Evolutionary conservation across 2,329 filamentous ascomycete species (phyloP), one percentile per base, ranked within the genome.

Genomic region (Phoma sp.): DNA sequence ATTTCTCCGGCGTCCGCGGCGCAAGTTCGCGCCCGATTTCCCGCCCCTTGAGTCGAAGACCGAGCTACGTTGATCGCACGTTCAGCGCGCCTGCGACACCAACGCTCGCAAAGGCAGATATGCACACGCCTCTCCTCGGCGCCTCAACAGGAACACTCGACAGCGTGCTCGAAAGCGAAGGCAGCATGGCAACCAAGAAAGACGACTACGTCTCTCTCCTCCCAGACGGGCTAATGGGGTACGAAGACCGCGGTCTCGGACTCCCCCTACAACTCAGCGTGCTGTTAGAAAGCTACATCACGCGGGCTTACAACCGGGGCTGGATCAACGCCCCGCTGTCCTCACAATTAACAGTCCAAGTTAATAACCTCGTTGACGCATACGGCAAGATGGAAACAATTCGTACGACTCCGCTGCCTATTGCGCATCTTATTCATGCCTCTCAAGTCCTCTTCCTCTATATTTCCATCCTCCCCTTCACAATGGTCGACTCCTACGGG

Each of bases 361-460:
- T 88, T 20, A 86, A 86, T 64, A 70, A 72, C 0, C 69, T 88
- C 15, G 79, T 82, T 14, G 80, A 84, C 55, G 83, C 84, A 0
- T 87, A 86, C 67, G 84, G 84, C 2, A 79, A 74, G 47, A 86
- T 88, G 84, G 86, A 88, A 72, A 87, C 85, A 0, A 88, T 88
- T 34, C 80, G 84, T 53, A 71, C 84, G n/a, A 87, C 86, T 0
- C 84, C 85, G 0, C 81, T 88, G 17, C 86, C 86, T 1, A 81
- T 88, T 7, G 86, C 86, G 5, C 85, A 87, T 66, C 65, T 88
- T 64, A 88, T 88, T 56, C 86, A 88, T 60, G 83, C 84, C 62
- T 83, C 83, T 57, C 86, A 88, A 71, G 85, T 87, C 0, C 77
- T 88, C 0, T 84, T 83, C 0, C 74, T 88, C 1, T 88, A 86